Conservation (phyloP, 495 filamentous ascomycete genomes). For the Penicillium longicatenatum region DNA sequence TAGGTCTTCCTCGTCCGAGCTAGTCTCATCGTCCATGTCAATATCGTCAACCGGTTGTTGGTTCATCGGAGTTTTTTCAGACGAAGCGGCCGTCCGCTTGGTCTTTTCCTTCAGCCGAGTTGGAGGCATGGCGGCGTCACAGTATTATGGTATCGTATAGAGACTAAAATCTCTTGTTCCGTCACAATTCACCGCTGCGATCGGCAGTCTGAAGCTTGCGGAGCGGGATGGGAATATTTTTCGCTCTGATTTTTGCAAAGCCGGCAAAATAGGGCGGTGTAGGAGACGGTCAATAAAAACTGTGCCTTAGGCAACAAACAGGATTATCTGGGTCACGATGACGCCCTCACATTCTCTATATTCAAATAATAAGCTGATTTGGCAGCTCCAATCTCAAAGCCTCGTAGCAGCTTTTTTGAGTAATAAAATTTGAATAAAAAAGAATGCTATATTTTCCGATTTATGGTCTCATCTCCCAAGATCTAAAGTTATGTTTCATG, state of each 20-base stretch:
- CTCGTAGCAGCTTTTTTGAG: too few species aligned
- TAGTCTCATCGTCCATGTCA: slow-evolving; percentile 33
- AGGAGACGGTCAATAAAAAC: slow-evolving; percentile 15
- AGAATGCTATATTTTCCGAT: too few species aligned
- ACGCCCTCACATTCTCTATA: not conserved
- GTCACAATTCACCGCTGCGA: slow-evolving; percentile 13
- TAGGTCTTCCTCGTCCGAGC: slow-evolving; percentile 42
- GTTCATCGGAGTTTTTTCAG: slow-evolving; percentile 24
- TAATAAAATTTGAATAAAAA: too few species aligned
- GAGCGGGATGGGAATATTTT: slow-evolving; percentile 34
- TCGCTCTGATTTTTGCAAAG: slow-evolving; percentile 30
- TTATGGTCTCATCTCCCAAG: too few species aligned
- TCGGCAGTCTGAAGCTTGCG: slow-evolving; percentile 21
- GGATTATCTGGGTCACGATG: not conserved
- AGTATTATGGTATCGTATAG: slow-evolving; percentile 1
- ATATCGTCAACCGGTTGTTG: slow-evolving; percentile 29
- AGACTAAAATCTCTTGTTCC: not conserved
- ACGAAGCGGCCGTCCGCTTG: slow-evolving; percentile 28
- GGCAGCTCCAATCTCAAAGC: too few species aligned
- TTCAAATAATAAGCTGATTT: not conserved
- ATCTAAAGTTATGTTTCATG: too few species aligned
- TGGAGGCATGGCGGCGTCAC: slow-evolving; percentile 32
- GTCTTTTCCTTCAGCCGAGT: slow-evolving; percentile 37
- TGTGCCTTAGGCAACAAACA: slow-evolving; percentile 1
- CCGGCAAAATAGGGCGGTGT: slow-evolving; percentile 30